Evolutionary conservation across 371 early-diverging fungal species (phyloP).

Genomic region (Modicella reniformis): DNA sequence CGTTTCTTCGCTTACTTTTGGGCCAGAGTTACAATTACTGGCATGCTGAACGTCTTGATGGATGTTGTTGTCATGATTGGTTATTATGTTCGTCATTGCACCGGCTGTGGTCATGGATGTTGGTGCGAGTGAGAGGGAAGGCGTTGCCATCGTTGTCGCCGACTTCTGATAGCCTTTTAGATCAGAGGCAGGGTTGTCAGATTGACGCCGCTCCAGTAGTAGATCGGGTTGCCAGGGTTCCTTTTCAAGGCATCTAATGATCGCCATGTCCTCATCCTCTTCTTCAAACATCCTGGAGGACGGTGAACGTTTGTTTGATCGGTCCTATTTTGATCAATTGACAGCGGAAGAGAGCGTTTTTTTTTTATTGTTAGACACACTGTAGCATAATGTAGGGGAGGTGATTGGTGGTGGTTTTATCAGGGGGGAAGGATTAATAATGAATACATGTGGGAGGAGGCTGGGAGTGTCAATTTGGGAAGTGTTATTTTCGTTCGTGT

Average conservation of each 20-base stretch:
- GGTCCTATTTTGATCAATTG: conserved; percentile 17
- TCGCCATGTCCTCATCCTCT: conserved; percentile 49
- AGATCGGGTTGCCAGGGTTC: conserved; percentile 57
- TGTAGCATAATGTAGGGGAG: neutral
- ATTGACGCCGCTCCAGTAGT: conserved; percentile 43
- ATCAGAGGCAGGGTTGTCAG: conserved; percentile 8
- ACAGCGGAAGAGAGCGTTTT: neutral
- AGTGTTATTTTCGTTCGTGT: too few species aligned
- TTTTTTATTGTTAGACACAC: conserved; percentile 1
- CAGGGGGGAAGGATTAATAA: too few species aligned
- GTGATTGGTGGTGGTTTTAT: neutral
- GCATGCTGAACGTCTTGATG: too few species aligned
- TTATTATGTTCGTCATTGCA: neutral
- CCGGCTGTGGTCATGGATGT: conserved; percentile 1
- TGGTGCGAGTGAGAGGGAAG: neutral
- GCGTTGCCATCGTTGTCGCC: neutral
- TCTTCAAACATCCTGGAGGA: conserved; percentile 36
- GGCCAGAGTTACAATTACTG: too few species aligned
- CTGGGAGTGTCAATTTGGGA: too few species aligned
- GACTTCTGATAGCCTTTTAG: neutral
- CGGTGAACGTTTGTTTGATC: conserved; percentile 31
- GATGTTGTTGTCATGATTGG: neutral
- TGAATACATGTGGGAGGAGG: neutral
- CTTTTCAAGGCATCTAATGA: conserved; percentile 45
- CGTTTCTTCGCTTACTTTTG: neutral